These are phyloP conservation scores for Obelidium mucronatum DNA, from an alignment of 192 early-diverging fungal genomes.

Conservation along the genomic window DNA sequence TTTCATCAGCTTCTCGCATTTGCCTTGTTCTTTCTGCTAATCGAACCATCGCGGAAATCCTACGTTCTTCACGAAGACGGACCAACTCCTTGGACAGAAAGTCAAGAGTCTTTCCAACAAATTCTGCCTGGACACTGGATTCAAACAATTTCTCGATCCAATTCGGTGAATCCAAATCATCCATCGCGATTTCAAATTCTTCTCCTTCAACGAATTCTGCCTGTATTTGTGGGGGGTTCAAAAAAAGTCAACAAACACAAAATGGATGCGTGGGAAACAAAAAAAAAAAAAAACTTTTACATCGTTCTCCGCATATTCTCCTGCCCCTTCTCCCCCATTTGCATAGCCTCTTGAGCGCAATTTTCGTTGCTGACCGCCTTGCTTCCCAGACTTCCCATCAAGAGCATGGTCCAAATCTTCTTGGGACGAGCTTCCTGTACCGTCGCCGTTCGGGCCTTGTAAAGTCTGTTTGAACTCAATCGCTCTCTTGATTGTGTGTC, in stretches of 20 bases:
- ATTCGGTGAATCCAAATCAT: slow-evolving; percentile 28
- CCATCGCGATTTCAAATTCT: slow-evolving; percentile 21
- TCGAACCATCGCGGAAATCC: slow-evolving; percentile 61
- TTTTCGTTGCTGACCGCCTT: background rate
- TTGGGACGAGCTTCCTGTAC: background rate
- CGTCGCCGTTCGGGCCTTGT: background rate
- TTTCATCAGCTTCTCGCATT: slow-evolving; percentile 67
- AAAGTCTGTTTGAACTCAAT: slow-evolving; percentile 2
- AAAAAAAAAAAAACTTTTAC: background rate
- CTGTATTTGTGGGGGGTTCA: background rate
- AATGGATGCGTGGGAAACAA: background rate
- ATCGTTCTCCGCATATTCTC: background rate
- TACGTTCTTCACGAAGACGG: slow-evolving; percentile 58
- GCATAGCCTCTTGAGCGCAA: background rate
- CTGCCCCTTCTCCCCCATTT: background rate
- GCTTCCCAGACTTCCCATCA: background rate
- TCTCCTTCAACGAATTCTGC: slow-evolving; percentile 25
- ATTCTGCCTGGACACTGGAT: slow-evolving; percentile 52
- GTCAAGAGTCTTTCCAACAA: slow-evolving; percentile 59
- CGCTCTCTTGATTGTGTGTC: slow-evolving; percentile 50
- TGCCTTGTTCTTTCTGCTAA: slow-evolving; percentile 64
- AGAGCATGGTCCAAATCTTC: background rate
- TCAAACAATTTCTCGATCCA: slow-evolving; percentile 47
- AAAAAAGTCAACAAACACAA: background rate
- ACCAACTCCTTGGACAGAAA: slow-evolving; percentile 64